phyloP scores from a whole-genome alignment of 177 flowering plant genomes.

The Vitis hybrid region DNA sequence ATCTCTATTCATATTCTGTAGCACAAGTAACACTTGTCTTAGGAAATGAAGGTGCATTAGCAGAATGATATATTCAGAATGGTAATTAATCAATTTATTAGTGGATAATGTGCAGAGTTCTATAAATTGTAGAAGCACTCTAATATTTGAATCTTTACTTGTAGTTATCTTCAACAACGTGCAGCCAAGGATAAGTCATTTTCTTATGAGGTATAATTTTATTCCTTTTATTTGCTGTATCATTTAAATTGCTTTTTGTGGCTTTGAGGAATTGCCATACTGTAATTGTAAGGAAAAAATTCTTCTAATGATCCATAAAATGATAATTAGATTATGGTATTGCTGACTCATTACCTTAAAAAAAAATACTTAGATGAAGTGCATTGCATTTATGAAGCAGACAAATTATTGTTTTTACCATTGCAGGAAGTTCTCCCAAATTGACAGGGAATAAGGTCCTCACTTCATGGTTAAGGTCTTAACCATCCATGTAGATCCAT shows the following conservation, averaged over 20 bases:
- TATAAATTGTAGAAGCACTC: background rate
- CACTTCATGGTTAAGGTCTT: too few species aligned
- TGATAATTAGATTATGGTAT: background rate
- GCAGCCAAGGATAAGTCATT: conserved; percentile 67
- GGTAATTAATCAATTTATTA: background rate
- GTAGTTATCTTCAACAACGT: conserved; percentile 83
- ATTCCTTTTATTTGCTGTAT: background rate
- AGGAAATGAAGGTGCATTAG: background rate
- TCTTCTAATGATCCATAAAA: background rate
- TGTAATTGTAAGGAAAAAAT: background rate
- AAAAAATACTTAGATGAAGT: background rate
- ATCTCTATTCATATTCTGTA: background rate
- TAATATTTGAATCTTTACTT: conserved; percentile 8
- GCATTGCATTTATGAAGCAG: conserved; percentile 1
- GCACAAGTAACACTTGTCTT: background rate
- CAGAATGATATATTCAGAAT: background rate
- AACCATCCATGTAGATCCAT: too few species aligned
- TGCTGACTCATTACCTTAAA: background rate
- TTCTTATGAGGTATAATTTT: conserved; percentile 77
- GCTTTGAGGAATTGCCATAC: background rate
- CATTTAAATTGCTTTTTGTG: background rate
- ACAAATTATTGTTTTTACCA: background rate
- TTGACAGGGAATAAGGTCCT: too few species aligned
- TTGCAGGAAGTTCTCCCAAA: background rate
- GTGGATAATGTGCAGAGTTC: background rate